Conservation (phyloP, 768 basidiomycete genomes). For the Hypsizygus marmoreus region DNA sequence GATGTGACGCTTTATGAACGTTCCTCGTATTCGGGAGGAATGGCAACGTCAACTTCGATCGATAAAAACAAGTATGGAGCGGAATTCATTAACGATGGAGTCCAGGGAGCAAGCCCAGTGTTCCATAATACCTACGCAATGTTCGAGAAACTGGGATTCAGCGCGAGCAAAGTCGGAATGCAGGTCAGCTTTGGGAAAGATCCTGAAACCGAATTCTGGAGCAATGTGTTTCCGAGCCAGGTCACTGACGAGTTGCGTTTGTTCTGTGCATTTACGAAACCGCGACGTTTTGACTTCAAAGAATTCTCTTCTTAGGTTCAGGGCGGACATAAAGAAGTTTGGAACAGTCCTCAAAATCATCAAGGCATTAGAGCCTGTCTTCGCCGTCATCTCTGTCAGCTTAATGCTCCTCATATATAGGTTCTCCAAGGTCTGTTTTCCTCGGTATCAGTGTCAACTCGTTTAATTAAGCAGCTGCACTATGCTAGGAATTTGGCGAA, state of each 20-base stretch:
- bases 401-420: constrained; percentile 29
- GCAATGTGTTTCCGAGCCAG: constrained; percentile 31
- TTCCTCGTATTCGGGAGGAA: constrained; percentile 27
- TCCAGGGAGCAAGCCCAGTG: constrained; percentile 33
- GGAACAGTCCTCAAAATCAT: constrained; percentile 30
- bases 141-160: constrained; percentile 32
- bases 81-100: constrained; percentile 34
- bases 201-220: constrained; percentile 30
- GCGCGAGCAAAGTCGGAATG: constrained; percentile 29
- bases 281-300: neutral
- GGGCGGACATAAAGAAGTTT: constrained; percentile 31
- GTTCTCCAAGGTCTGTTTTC: constrained; percentile 28
- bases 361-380: constrained; percentile 28
- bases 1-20: constrained; percentile 29
- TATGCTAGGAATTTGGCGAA: constrained; percentile 28
- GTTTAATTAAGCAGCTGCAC: neutral
- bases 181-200: constrained; percentile 34
- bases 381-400: constrained; percentile 31
- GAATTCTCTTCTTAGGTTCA: constrained; percentile 17
- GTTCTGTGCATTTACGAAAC: neutral
- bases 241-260: constrained; percentile 27
- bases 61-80: constrained; percentile 27
- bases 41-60: constrained; percentile 31
- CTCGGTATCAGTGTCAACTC: neutral
- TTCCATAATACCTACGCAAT: constrained; percentile 33